Evolutionary conservation across 768 basidiomycete species (phyloP).

Genomic region (Collybiopsis luxurians): DNA sequence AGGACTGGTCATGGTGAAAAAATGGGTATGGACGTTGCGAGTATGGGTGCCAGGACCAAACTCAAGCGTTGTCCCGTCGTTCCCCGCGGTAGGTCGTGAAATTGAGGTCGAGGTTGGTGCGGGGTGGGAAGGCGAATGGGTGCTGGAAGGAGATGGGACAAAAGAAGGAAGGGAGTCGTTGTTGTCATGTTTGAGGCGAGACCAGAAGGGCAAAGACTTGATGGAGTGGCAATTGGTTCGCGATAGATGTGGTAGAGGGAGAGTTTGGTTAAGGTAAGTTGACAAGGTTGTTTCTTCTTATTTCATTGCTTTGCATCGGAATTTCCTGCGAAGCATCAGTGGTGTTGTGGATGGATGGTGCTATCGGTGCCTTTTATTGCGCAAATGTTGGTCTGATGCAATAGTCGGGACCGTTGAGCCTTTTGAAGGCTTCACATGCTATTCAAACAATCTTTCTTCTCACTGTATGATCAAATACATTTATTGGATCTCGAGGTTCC

Average conservation of each 20-base stretch:
- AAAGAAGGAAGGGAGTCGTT: slow-evolving; percentile 57
- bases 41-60: slow-evolving; percentile 26
- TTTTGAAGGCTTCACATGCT: neutral
- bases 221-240: slow-evolving; percentile 54
- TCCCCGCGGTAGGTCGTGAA: neutral
- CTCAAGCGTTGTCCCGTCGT: neutral
- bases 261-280: slow-evolving; percentile 63
- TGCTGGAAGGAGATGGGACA: slow-evolving; percentile 78
- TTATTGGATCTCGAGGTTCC: neutral
- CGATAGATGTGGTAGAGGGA: slow-evolving; percentile 58
- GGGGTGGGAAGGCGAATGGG: slow-evolving; percentile 78
- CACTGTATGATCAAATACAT: too few relatives aligned
- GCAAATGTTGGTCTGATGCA: neutral
- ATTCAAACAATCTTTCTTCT: too few relatives aligned
- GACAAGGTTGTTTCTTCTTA: neutral
- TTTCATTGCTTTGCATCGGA: neutral
- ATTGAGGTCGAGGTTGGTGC: slow-evolving; percentile 39
- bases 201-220: slow-evolving; percentile 31
- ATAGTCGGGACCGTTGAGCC: neutral
- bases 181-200: slow-evolving; percentile 45
- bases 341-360: neutral
- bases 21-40: slow-evolving; percentile 65
- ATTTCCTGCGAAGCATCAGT: neutral
- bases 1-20: slow-evolving; percentile 58
- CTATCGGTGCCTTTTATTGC: neutral